Percentiles rank a stretch among this genome's conserved stretches.
phyloP scores from a whole-genome alignment of 495 filamentous ascomycete species.

The Hypomontagnella monticulosa region DNA sequence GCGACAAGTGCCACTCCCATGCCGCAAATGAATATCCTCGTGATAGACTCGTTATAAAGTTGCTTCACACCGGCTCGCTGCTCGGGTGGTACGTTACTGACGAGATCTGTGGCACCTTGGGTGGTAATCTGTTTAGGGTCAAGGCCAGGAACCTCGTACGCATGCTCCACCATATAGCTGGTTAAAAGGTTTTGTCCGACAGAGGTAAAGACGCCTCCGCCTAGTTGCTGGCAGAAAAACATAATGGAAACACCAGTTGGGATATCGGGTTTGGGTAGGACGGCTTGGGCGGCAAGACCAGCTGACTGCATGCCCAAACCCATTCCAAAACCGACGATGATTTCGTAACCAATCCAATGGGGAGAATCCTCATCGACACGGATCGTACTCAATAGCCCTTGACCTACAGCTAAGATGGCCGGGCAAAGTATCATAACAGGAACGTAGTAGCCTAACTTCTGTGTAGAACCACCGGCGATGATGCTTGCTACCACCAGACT shows the following conservation, averaged over 20 bases:
- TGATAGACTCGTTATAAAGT: constrained; percentile 68
- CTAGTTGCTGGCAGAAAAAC: constrained; percentile 73
- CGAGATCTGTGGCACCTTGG: constrained; percentile 67
- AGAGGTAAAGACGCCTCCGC: constrained; percentile 71
- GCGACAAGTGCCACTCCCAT: constrained; percentile 64
- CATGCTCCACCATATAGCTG: constrained; percentile 63
- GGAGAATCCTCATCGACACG: constrained; percentile 58
- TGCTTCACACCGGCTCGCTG: constrained; percentile 53
- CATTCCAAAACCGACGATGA: constrained; percentile 75
- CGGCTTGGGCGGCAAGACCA: constrained; percentile 70
- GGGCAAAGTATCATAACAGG: constrained; percentile 68
- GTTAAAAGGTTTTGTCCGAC: constrained; percentile 71
- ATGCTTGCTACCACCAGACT: constrained; percentile 60
- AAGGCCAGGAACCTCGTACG: constrained; percentile 57
- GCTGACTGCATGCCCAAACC: constrained; percentile 78
- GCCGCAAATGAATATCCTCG: constrained; percentile 61
- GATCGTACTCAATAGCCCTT: constrained; percentile 75
- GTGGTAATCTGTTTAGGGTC: constrained; percentile 59
- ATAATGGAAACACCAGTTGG: constrained; percentile 70
- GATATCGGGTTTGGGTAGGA: constrained; percentile 65
- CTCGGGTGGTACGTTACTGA: constrained; percentile 54
- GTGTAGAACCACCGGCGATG: constrained; percentile 61
- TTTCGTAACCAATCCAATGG: constrained; percentile 78
- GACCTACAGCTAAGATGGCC: constrained; percentile 69
- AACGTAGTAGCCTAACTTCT: constrained; percentile 72